Evolutionary conservation across 768 basidiomycete species (phyloP).

Genomic region (Russula ochroleuca): DNA sequence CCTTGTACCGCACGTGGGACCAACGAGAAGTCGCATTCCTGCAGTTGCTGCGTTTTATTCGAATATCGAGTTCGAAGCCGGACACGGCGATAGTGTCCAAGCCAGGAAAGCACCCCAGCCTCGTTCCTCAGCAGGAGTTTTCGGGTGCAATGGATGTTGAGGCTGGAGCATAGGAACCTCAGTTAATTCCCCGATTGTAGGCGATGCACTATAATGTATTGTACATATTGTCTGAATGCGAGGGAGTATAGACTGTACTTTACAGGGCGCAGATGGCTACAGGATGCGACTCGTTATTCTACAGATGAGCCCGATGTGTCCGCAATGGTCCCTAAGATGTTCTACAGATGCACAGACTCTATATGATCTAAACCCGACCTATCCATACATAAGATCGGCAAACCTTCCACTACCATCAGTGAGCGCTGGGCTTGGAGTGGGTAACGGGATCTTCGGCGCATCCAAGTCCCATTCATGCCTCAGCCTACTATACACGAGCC

Average conservation of each 20-base stretch:
- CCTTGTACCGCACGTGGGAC: conserved; percentile 74
- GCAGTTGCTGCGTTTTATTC: conserved; percentile 68
- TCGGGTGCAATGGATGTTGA: conserved; percentile 24
- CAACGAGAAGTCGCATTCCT: conserved; percentile 68
- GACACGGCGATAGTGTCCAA: conserved; percentile 48
- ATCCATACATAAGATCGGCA: conserved; percentile 37
- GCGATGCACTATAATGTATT: not conserved
- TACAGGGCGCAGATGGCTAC: conserved; percentile 22
- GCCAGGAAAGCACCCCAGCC: conserved; percentile 52
- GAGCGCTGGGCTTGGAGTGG: conserved; percentile 33
- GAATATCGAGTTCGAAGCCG: conserved; percentile 59
- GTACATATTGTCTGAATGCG: conserved; percentile 10
- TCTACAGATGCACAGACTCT: conserved; percentile 10
- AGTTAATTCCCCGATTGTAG: not conserved
- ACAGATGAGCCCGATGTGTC: conserved; percentile 19
- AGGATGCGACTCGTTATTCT: conserved; percentile 26
- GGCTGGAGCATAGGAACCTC: conserved; percentile 20
- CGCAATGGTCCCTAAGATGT: conserved; percentile 5
- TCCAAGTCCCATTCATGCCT: conserved; percentile 69
- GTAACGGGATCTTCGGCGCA: conserved; percentile 30
- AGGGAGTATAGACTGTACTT: conserved; percentile 18
- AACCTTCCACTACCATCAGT: conserved; percentile 33
- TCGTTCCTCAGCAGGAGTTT: conserved; percentile 25
- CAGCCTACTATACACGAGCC: conserved; percentile 62
- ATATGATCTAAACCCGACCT: not conserved